phyloP scores from a whole-genome alignment of 2,329 filamentous ascomycete genomes.

The Knufia fluminis region DNA sequence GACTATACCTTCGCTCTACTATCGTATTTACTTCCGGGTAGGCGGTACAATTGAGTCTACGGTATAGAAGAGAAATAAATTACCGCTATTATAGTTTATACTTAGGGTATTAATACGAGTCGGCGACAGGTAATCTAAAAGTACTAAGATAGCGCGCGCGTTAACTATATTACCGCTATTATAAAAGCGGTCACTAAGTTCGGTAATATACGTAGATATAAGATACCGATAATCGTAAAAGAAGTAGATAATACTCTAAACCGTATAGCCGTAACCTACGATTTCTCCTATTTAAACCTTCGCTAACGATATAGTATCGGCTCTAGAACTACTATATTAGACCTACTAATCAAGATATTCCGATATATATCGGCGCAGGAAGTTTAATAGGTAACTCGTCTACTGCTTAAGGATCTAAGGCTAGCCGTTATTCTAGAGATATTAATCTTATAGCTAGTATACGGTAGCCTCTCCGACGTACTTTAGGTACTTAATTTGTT shows the following conservation, averaged over 20 bases:
- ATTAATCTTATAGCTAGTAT: neutral
- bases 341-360: slow-evolving; percentile 50
- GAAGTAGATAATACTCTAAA: neutral
- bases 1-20: slow-evolving; percentile 51
- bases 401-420: slow-evolving; percentile 66
- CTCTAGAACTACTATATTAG: slow-evolving; percentile 32
- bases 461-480: slow-evolving; percentile 53
- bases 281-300: neutral
- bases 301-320: neutral
- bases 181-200: neutral
- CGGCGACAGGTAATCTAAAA: slow-evolving; percentile 51
- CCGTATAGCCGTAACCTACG: neutral
- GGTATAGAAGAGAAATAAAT: slow-evolving; percentile 54
- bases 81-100: slow-evolving; percentile 56
- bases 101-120: slow-evolving; percentile 54
- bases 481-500: slow-evolving; percentile 48
- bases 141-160: slow-evolving; percentile 51
- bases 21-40: slow-evolving; percentile 67
- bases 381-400: slow-evolving; percentile 76
- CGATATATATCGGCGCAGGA: slow-evolving; percentile 54
- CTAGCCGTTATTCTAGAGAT: neutral
- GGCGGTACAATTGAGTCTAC: slow-evolving; percentile 69
- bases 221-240: neutral
- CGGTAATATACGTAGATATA: neutral
- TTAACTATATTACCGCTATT: neutral